Percentiles rank a stretch among this genome's conserved stretches.
Evolutionary conservation across 352 stramenopile species (phyloP).

Genomic region (Halophytophthora polymorphica): DNA sequence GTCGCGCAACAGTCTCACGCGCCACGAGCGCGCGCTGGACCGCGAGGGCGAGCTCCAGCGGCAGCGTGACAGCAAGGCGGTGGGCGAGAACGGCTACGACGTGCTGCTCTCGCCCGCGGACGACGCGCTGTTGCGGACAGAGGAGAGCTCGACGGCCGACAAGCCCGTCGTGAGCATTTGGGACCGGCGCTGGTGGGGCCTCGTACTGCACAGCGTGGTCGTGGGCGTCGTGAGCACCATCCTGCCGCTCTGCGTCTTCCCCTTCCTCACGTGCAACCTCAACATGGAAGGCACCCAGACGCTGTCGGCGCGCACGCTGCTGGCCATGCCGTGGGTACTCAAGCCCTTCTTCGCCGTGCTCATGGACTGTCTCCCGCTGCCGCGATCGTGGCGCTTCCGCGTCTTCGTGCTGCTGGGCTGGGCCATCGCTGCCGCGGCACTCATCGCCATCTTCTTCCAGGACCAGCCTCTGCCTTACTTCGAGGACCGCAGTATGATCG

Average conservation of each 20-base stretch:
- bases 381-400: slow-evolving; percentile 22
- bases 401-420: slow-evolving; percentile 43
- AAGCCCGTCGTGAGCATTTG: slow-evolving; percentile 12
- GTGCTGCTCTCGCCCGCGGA: background rate
- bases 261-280: slow-evolving; percentile 63
- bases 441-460: slow-evolving; percentile 35
- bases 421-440: slow-evolving; percentile 22
- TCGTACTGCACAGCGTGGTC: slow-evolving; percentile 47
- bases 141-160: background rate
- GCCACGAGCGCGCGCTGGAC: slow-evolving; percentile 6
- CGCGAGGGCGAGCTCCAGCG: background rate
- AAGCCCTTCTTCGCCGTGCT: slow-evolving; percentile 46
- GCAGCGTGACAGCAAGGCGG: background rate
- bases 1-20: slow-evolving; percentile 19
- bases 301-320: slow-evolving; percentile 42
- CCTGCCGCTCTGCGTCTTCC: slow-evolving; percentile 51
- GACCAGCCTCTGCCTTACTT: slow-evolving; percentile 50
- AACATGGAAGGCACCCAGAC: slow-evolving; percentile 71
- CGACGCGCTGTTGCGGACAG: slow-evolving; percentile 3
- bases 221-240: slow-evolving; percentile 53
- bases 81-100: slow-evolving; percentile 2
- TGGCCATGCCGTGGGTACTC: slow-evolving; percentile 49
- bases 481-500: slow-evolving; percentile 24
- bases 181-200: slow-evolving; percentile 44
- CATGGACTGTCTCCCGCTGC: slow-evolving; percentile 29